phyloP scores from a whole-genome alignment of 1,139 yeast species.

The Nakaseomyces nivariensis region DNA sequence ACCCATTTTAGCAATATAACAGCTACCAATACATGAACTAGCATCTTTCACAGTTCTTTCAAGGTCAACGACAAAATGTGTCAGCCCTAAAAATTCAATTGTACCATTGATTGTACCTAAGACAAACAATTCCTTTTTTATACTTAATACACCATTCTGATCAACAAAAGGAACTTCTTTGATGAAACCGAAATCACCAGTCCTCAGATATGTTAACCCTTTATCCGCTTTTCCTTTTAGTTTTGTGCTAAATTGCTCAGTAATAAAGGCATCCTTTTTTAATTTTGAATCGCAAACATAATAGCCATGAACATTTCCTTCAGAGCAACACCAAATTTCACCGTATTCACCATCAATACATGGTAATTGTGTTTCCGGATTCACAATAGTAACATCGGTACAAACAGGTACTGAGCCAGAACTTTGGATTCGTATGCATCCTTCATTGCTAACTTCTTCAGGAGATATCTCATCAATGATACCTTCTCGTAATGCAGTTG shows the following conservation, averaged over 20 bases:
- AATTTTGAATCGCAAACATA: slow-evolving; percentile 32
- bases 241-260: slow-evolving; percentile 46
- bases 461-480: slow-evolving; percentile 73
- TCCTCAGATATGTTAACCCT: slow-evolving; percentile 60
- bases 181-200: slow-evolving; percentile 90
- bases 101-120: slow-evolving; percentile 82
- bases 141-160: slow-evolving; percentile 37
- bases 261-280: slow-evolving; percentile 31
- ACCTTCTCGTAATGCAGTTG: slow-evolving; percentile 82
- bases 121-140: slow-evolving; percentile 73
- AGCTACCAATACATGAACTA: slow-evolving; percentile 46
- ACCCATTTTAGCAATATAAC: slow-evolving; percentile 74
- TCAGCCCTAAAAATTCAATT: slow-evolving; percentile 82
- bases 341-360: slow-evolving; percentile 95
- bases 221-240: slow-evolving; percentile 48
- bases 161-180: slow-evolving; percentile 53
- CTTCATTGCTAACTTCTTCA: slow-evolving; percentile 51
- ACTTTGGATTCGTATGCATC: slow-evolving; percentile 62
- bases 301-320: slow-evolving; percentile 62
- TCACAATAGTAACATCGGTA: slow-evolving; percentile 87
- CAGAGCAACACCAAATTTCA: slow-evolving; percentile 93
- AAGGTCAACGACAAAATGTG: slow-evolving; percentile 80
- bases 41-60: slow-evolving; percentile 65
- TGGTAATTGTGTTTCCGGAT: slow-evolving; percentile 74
- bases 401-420: slow-evolving; percentile 95